These are phyloP conservation scores for Kazachstania viticola DNA, from an alignment of 805 yeast genomes.

Conservation along the genomic window DNA sequence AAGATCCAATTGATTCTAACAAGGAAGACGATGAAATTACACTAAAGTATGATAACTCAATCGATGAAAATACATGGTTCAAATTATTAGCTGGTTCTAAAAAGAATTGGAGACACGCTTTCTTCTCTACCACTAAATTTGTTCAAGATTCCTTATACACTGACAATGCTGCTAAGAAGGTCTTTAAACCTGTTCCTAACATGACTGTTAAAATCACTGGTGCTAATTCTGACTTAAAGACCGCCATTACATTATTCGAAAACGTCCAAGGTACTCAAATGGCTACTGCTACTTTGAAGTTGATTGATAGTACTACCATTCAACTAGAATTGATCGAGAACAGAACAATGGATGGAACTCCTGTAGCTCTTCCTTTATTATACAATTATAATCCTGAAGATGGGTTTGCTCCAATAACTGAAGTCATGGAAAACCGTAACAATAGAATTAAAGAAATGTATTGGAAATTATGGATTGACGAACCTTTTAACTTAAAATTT, in stretches of 20 bases:
- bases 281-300: constrained; percentile 54
- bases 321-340: constrained; percentile 70
- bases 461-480: constrained; percentile 91
- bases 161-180: constrained; percentile 66
- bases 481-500: constrained; percentile 51
- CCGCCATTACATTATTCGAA: constrained; percentile 57
- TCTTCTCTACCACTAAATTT: constrained; percentile 63
- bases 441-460: constrained; percentile 88
- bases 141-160: constrained; percentile 80
- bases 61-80: constrained; percentile 52
- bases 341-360: constrained; percentile 67
- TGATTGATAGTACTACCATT: constrained; percentile 42
- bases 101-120: constrained; percentile 85
- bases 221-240: constrained; percentile 40
- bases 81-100: constrained; percentile 66
- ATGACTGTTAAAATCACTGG: constrained; percentile 51
- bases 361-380: constrained; percentile 66
- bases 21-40: constrained; percentile 25
- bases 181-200: constrained; percentile 63
- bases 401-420: constrained; percentile 94
- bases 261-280: constrained; percentile 56
- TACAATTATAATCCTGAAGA: constrained; percentile 72
- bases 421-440: constrained; percentile 83
- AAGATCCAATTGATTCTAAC: constrained; percentile 34
- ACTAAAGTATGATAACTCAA: constrained; percentile 30